These are phyloP conservation scores for Zygotorulaspora danielsina DNA, from an alignment of 805 yeast species.

Conservation along the genomic window DNA sequence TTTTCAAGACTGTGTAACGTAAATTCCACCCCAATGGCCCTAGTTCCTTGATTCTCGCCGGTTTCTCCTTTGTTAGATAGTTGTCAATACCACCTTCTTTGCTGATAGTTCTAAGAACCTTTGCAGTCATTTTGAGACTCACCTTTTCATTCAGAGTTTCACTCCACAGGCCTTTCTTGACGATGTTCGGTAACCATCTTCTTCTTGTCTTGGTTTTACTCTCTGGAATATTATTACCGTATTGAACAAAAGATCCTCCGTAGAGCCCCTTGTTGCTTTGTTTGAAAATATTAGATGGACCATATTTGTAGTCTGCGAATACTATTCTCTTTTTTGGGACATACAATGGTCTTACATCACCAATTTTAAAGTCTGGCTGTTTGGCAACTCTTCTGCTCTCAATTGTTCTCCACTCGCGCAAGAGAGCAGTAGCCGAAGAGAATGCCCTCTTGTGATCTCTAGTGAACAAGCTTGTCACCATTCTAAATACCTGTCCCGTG, in stretches of 20 bases:
- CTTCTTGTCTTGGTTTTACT: slow-evolving; percentile 65
- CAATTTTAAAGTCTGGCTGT: slow-evolving; percentile 45
- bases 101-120: slow-evolving; percentile 79
- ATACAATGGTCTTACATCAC: slow-evolving; percentile 48
- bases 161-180: slow-evolving; percentile 75
- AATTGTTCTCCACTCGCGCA: slow-evolving; percentile 42
- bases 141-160: slow-evolving; percentile 61
- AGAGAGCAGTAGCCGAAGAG: slow-evolving; percentile 14
- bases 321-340: slow-evolving; percentile 43
- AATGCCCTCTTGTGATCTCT: slow-evolving; percentile 20
- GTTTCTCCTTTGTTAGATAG: slow-evolving; percentile 77
- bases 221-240: slow-evolving; percentile 77
- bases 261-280: slow-evolving; percentile 83
- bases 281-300: slow-evolving; percentile 72
- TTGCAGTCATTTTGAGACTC: slow-evolving; percentile 62
- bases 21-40: slow-evolving; percentile 92
- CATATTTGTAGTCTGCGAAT: slow-evolving; percentile 71
- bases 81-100: slow-evolving; percentile 95
- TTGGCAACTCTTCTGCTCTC: slow-evolving; percentile 46
- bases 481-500: neutral
- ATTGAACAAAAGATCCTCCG: slow-evolving; percentile 79
- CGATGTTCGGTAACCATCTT: slow-evolving; percentile 82
- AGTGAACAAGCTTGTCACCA: neutral
- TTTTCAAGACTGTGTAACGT: slow-evolving; percentile 64
- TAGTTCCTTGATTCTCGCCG: slow-evolving; percentile 86